These are phyloP conservation scores for Athelia psychrophila DNA, from an alignment of 1,284 basidiomycete genomes.

Conservation along the genomic window DNA sequence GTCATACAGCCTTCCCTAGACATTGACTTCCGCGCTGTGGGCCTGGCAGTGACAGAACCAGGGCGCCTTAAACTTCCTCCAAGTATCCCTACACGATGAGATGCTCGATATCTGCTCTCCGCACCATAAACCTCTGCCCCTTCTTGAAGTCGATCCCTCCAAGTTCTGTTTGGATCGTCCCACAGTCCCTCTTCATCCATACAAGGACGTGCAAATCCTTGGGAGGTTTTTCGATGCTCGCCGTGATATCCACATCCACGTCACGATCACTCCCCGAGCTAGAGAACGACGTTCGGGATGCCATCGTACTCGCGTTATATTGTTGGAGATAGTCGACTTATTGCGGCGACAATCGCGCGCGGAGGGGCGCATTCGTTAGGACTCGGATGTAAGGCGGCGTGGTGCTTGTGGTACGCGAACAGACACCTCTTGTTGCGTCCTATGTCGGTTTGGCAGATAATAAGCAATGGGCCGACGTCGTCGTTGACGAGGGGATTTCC, in stretches of 20 bases:
- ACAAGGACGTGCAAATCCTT: conserved; percentile 81
- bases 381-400: conserved; percentile 78
- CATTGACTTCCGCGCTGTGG: too few species aligned
- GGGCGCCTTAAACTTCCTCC: conserved; percentile 49
- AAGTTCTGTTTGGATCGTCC: conserved; percentile 85
- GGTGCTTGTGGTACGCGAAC: conserved; percentile 87
- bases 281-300: conserved; percentile 83
- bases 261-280: conserved; percentile 28
- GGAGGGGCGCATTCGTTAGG: conserved; percentile 72
- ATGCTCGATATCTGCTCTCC: conserved; percentile 85
- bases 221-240: conserved; percentile 74
- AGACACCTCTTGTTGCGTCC: conserved; percentile 91
- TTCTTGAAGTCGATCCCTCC: conserved; percentile 86
- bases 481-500: conserved; percentile 32
- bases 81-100: conserved; percentile 91
- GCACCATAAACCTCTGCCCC: conserved; percentile 86
- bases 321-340: conserved; percentile 89
- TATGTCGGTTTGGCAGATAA: conserved; percentile 86
- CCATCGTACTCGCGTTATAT: conserved; percentile 80
- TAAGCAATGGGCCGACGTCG: conserved; percentile 63
- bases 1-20: too few species aligned
- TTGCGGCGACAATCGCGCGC: conserved; percentile 80
- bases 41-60: too few species aligned
- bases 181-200: conserved; percentile 80
- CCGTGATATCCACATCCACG: conserved; percentile 79